Evolutionary conservation across 805 yeast species (phyloP), one percentile per base, ranked within the genome.

Genomic region (Yamadazyma phyllophila): DNA sequence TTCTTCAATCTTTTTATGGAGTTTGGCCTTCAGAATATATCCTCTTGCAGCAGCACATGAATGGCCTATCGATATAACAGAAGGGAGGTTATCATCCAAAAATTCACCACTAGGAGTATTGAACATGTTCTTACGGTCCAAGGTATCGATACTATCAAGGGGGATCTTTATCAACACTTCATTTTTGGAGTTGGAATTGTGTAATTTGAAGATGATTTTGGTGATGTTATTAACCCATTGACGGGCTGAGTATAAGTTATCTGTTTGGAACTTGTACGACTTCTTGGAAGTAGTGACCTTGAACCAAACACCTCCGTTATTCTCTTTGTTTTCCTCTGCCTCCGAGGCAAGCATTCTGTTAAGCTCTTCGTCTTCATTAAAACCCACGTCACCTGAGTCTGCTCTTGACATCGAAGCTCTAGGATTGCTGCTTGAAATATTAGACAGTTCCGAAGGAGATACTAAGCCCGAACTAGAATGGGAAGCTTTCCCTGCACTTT

Each of bases 101-200:
- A 13, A 12, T 3, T 32, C 57, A 7, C 35, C 48, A 17, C 44
- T 46, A 36, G 41, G 41, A 8, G 44, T 38, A n/a, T 37, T 57
- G 39, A 59, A 56, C 14, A 58, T 15, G 9, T 39, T 45, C 15
- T 77, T 76, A 40, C 78, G 74, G 38, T 80, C 85, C 20, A 82
- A 60, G 55, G 83, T 86, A 7, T 85, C 57, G 11, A 92, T 67
- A 55, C 84, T 85, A 30, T 72, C 77, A 20, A 85, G 57, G 0
- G 97, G 97, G 3, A 92, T 79, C 54, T 86, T 85, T 14, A 91
- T 70, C 15, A 86, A 78, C 11, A 88, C 94, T 48, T 83, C 83
- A 53, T 83, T 83, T 11, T 83, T 83, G 17, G 76, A 71, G 60
- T 88, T 86, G 44, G 85, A 74, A 34, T 85, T 76, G 1, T 90